Percentiles rank a stretch among this genome's conserved stretches.
Evolutionary conservation across 2,329 filamentous ascomycete genomes (phyloP).

Genomic region (Cladosporium sp.): DNA sequence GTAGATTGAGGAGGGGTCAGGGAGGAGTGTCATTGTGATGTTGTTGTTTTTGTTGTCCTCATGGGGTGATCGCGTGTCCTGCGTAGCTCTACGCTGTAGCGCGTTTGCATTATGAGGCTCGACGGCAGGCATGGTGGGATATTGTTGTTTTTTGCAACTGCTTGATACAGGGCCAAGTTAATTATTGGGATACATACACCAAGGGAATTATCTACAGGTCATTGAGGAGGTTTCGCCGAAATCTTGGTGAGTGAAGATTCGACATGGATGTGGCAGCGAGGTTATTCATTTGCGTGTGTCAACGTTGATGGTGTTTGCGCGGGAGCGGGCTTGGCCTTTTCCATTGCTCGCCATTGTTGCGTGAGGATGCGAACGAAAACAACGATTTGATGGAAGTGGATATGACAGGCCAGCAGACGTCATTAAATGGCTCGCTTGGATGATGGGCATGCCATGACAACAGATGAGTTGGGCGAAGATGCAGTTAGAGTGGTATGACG

Average conservation of each 20-base stretch:
- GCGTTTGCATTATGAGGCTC: not conserved
- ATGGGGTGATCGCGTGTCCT: not conserved
- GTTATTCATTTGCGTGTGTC: slow-evolving; percentile 10
- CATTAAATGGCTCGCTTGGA: not conserved
- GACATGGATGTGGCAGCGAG: not conserved
- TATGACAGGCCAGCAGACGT: not conserved
- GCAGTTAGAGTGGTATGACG: not conserved
- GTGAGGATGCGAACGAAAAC: too few species aligned
- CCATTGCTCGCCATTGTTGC: not conserved
- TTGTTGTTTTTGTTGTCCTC: not conserved
- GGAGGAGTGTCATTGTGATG: slow-evolving; percentile 4
- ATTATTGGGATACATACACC: not conserved
- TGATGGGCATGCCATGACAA: not conserved
- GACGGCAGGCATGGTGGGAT: not conserved
- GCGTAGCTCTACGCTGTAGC: not conserved
- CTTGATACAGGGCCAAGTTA: not conserved
- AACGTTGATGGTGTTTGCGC: not conserved
- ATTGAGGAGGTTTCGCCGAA: not conserved
- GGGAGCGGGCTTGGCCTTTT: not conserved
- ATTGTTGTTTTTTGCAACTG: not conserved
- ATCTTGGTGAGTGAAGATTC: not conserved
- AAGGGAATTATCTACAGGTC: not conserved
- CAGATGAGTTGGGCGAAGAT: not conserved
- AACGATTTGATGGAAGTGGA: not conserved
- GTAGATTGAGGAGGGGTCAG: slow-evolving; percentile 6